Evolutionary conservation across 2,329 filamentous ascomycete species (phyloP), one percentile per base, ranked within the genome.

Genomic region (Grosmannia clavigera): DNA sequence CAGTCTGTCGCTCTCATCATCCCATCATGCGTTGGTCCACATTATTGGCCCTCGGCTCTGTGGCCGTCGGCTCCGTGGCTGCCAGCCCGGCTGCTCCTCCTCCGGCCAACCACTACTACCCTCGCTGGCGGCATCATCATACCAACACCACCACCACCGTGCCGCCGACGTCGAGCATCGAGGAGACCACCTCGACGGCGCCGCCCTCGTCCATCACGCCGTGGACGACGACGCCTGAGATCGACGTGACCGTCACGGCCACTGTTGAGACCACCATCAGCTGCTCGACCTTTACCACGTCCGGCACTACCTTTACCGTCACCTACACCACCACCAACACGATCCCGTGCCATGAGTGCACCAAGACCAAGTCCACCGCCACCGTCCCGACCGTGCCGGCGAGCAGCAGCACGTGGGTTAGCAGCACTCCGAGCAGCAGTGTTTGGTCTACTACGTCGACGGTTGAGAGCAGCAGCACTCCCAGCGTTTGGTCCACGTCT

Each of bases 21-120:
- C 35, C 1, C 46, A 58, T 43, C 48, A 65, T 65, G 64, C 61
- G 55, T 31, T 61, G 58, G 59, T 61, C 62, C 10, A 29, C 60
- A 14, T n/a, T 62, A 29, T 33, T 65, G 19, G 51, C 59, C 31
- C 19, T 64, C 40, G 62, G 62, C 51, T 59, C 63, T 25, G 33
- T 58, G 14, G 62, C 59, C 51, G 12, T 54, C 25, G 22, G 59
- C 51, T 55, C 58, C 6, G 58, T 57, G 2, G 58, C 57, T 2
- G 62, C 63, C 58, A 59, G 57, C 25, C 62, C 62, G 31, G 58
- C 29, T 31, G 16, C 10, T n/a, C 40, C 40, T 43, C 43, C 43
- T 5, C 43, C 43, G 16, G 43, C 5, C 43, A 46, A 46, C 19
- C 16, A 46, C 31, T 25, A 33, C 35, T 25, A 33, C 35, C 58